These are phyloP conservation scores for Amesomyces nigricolor DNA, from an alignment of 2,329 filamentous ascomycete genomes.

Conservation along the genomic window DNA sequence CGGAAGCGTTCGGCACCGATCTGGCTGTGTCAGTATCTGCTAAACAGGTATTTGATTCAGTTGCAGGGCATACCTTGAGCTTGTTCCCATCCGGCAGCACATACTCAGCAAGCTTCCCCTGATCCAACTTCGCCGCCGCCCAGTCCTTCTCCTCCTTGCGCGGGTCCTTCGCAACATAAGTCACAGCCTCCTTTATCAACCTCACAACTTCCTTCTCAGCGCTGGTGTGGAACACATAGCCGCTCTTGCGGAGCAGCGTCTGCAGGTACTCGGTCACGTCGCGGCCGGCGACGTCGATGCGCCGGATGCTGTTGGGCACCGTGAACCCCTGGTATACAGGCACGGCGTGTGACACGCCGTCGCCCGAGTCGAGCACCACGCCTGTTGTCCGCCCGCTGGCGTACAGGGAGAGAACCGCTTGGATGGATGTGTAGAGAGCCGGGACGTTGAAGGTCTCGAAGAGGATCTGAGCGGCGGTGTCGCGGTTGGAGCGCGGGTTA, in stretches of 20 bases:
- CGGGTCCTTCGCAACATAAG: constrained; percentile 86
- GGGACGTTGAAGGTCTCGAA: constrained; percentile 99
- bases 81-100: constrained; percentile 87
- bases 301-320: constrained; percentile 88
- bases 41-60: too few species aligned
- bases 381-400: constrained; percentile 93
- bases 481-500: constrained; percentile 91
- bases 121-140: constrained; percentile 70
- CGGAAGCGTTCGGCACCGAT: constrained; percentile 91
- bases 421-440: constrained; percentile 91
- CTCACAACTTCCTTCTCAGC: constrained; percentile 99
- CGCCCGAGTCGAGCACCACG: constrained; percentile 89
- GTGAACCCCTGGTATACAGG: constrained; percentile 98
- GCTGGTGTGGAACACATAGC: constrained; percentile 93
- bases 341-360: constrained; percentile 94
- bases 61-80: constrained; percentile 59
- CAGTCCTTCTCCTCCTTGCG: constrained; percentile 96
- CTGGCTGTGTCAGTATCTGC: constrained; percentile 37
- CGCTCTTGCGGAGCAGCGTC: constrained; percentile 81
- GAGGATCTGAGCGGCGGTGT: constrained; percentile 92
- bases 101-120: constrained; percentile 79
- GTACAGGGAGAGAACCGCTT: constrained; percentile 93
- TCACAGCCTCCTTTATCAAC: constrained; percentile 90
- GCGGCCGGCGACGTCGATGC: constrained; percentile 92
- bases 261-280: constrained; percentile 97